These are phyloP conservation scores for Arctium minus DNA, from an alignment of 129 eudicot genomes.

Conservation along the genomic window DNA sequence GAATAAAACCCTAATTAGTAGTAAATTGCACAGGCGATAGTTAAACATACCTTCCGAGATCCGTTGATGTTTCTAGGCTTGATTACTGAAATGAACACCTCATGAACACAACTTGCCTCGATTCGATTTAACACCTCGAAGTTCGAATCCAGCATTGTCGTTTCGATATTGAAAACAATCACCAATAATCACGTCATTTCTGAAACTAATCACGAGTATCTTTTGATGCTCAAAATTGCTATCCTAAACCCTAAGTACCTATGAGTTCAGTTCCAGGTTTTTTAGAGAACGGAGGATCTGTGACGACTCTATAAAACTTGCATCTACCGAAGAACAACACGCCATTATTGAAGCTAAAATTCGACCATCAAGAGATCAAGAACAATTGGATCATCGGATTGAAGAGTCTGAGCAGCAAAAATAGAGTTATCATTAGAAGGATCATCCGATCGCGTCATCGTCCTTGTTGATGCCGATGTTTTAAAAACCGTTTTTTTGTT, in stretches of 20 bases:
- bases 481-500: too few relatives aligned
- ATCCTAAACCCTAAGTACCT: neutral
- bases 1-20: neutral
- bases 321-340: neutral
- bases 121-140: neutral
- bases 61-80: neutral
- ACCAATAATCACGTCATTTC: neutral
- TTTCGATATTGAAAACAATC: neutral
- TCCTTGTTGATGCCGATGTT: too few relatives aligned
- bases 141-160: neutral
- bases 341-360: neutral
- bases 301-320: neutral
- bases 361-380: too few relatives aligned
- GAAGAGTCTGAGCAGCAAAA: too few relatives aligned
- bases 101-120: neutral
- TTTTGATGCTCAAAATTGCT: neutral
- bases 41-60: neutral
- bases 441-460: too few relatives aligned
- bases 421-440: too few relatives aligned
- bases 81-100: neutral
- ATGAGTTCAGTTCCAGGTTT: neutral
- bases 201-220: neutral
- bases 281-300: neutral
- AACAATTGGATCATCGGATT: too few relatives aligned
- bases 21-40: neutral